Conservation (phyloP, 1,284 basidiomycete species). For the Cerioporus squamosus region DNA sequence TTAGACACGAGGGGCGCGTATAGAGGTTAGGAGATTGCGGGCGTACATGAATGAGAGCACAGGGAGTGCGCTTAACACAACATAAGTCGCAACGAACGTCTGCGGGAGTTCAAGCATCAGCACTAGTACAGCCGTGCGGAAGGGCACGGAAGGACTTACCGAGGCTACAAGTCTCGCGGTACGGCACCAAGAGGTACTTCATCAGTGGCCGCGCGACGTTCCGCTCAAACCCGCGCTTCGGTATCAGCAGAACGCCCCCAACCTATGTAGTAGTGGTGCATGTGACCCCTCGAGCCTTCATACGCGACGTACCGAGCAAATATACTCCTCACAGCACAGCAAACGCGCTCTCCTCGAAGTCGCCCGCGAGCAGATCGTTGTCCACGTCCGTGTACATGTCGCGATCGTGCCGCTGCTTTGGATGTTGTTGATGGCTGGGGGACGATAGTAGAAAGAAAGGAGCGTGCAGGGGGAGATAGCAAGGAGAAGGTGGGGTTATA, state of each 20-base stretch:
- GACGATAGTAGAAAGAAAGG: too few relatives aligned
- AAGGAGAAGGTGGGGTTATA: too few relatives aligned
- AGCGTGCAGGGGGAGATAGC: too few relatives aligned
- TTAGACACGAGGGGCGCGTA: too few relatives aligned
- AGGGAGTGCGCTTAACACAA: slow-evolving; percentile 15
- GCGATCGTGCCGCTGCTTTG: too few relatives aligned
- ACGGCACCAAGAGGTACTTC: slow-evolving; percentile 9
- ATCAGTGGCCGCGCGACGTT: slow-evolving; percentile 12
- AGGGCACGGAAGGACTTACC: not conserved
- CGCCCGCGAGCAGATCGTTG: slow-evolving; percentile 19
- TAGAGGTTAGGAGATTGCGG: not conserved
- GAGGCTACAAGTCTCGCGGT: slow-evolving; percentile 17
- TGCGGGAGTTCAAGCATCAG: not conserved
- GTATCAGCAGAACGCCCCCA: too few relatives aligned
- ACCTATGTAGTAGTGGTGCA: too few relatives aligned
- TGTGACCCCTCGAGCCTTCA: not conserved
- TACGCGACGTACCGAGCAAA: slow-evolving; percentile 20
- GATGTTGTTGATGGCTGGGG: too few relatives aligned
- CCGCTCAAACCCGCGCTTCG: slow-evolving; percentile 12
- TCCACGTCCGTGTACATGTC: not conserved
- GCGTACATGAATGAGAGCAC: slow-evolving; percentile 22
- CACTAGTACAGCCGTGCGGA: not conserved
- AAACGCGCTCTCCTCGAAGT: slow-evolving; percentile 23
- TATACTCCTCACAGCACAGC: slow-evolving; percentile 17
- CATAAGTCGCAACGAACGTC: slow-evolving; percentile 17